A percentile compares a stretch with the other conserved stretches of the same genome.
Evolutionary conservation across 1,284 basidiomycete genomes (phyloP).

Genomic region (Sanghuangporus baumii): DNA sequence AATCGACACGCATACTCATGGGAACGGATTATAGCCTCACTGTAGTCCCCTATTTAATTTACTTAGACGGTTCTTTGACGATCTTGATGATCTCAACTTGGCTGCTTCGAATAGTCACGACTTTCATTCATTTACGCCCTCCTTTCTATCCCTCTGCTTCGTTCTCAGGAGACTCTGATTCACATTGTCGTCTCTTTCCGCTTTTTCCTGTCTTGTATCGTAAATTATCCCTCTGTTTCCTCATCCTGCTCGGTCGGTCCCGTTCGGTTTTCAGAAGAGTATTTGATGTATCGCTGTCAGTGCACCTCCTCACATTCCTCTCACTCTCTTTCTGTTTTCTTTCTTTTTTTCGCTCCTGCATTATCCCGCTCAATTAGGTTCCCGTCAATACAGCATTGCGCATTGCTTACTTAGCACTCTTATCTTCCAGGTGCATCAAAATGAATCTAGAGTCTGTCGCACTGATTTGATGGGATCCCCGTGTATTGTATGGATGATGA

Average conservation of each 20-base stretch:
- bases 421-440: neutral
- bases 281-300: neutral
- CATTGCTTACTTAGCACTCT: neutral
- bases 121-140: neutral
- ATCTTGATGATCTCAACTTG: slow-evolving; percentile 7
- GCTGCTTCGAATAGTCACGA: neutral
- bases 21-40: slow-evolving; percentile 3
- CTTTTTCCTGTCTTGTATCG: neutral
- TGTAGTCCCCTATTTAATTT: neutral
- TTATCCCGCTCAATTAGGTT: neutral
- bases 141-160: neutral
- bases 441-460: neutral
- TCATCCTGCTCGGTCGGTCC: neutral
- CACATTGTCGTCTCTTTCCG: neutral
- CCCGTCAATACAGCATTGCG: neutral
- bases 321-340: neutral
- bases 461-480: too few relatives aligned
- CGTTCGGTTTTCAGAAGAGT: neutral
- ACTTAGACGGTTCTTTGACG: slow-evolving; percentile 6
- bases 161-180: neutral
- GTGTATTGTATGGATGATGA: too few relatives aligned
- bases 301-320: neutral
- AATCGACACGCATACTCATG: neutral
- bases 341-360: neutral
- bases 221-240: neutral